Conservation (phyloP, 2,329 filamentous ascomycete genomes). For the Plenodomus biglobosus region DNA sequence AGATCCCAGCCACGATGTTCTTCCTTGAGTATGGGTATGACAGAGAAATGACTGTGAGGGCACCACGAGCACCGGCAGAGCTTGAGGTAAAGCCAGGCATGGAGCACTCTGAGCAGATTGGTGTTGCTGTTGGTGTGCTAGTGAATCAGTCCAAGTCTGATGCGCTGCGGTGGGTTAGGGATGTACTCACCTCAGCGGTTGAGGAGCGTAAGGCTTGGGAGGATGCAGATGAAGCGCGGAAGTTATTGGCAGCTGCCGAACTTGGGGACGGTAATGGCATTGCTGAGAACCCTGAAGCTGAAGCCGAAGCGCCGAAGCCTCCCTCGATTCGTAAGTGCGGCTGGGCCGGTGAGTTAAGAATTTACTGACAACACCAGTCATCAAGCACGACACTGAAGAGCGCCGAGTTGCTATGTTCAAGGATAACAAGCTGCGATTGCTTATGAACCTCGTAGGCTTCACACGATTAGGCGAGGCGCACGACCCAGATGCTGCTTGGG, state of each 20-base stretch:
- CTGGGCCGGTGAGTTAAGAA: constrained; percentile 18
- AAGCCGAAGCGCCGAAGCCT: constrained; percentile 20
- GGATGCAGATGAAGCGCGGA: constrained; percentile 64
- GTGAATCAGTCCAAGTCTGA: constrained; percentile 77
- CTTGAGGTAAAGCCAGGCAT: constrained; percentile 77
- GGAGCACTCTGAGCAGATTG: constrained; percentile 68
- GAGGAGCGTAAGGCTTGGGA: constrained; percentile 78
- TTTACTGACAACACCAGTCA: constrained; percentile 22
- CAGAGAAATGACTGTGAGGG: constrained; percentile 68
- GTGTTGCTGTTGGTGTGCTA: constrained; percentile 75
- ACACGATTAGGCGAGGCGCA: constrained; percentile 67
- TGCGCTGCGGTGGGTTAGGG: constrained; percentile 79
- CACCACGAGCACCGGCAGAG: constrained; percentile 72
- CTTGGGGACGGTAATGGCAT: constrained; percentile 20
- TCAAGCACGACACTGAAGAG: constrained; percentile 63
- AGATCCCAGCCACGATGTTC: constrained; percentile 77
- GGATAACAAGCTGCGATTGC: constrained; percentile 80
- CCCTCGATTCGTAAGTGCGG: constrained; percentile 50
- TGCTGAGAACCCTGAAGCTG: constrained; percentile 41
- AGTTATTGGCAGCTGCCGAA: constrained; percentile 44
- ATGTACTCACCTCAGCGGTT: constrained; percentile 66
- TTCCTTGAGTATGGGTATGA: constrained; percentile 92
- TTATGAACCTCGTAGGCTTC: constrained; percentile 76
- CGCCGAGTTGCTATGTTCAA: constrained; percentile 79
- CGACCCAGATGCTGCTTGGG: constrained; percentile 74